A percentile compares a stretch with the other conserved stretches of the same genome.
Evolutionary conservation across 73 alveolate species (phyloP).

Genomic region (Paramecium biaurelia): DNA sequence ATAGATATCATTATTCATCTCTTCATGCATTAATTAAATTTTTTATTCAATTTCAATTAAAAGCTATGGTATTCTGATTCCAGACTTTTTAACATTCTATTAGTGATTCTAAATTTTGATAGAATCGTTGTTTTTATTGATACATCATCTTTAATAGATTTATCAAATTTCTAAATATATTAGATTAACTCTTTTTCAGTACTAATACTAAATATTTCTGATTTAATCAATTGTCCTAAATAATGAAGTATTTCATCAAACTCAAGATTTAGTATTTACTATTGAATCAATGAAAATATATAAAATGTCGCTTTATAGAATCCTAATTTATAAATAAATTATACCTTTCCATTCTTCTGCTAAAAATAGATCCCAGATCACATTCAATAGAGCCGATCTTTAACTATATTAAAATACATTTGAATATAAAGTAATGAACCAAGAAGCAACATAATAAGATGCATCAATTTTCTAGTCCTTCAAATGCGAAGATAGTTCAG

Average conservation of each 20-base stretch:
- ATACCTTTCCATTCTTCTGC: slow-evolving; percentile 74
- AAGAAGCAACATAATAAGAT: slow-evolving; percentile 76
- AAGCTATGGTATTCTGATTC: slow-evolving; percentile 25
- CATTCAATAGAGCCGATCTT: slow-evolving; percentile 68
- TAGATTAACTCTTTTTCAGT: neutral
- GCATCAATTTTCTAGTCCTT: slow-evolving; percentile 76
- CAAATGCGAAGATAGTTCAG: slow-evolving; percentile 86
- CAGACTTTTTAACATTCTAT: slow-evolving; percentile 17
- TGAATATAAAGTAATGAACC: slow-evolving; percentile 83
- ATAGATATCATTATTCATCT: neutral
- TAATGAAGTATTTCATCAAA: slow-evolving; percentile 60
- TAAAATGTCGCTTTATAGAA: slow-evolving; percentile 2
- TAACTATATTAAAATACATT: slow-evolving; percentile 68
- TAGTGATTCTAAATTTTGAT: neutral
- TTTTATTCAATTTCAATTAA: neutral
- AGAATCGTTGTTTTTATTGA: neutral
- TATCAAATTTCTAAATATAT: neutral
- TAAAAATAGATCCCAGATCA: slow-evolving; percentile 75
- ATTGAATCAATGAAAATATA: neutral
- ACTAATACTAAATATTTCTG: slow-evolving; percentile 26
- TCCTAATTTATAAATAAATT: neutral
- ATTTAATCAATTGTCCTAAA: slow-evolving; percentile 45
- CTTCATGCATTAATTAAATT: neutral
- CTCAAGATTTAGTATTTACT: slow-evolving; percentile 19
- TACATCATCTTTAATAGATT: neutral